phyloP scores from a whole-genome alignment of 352 stramenopile species.

The Pythium myriotylum region DNA sequence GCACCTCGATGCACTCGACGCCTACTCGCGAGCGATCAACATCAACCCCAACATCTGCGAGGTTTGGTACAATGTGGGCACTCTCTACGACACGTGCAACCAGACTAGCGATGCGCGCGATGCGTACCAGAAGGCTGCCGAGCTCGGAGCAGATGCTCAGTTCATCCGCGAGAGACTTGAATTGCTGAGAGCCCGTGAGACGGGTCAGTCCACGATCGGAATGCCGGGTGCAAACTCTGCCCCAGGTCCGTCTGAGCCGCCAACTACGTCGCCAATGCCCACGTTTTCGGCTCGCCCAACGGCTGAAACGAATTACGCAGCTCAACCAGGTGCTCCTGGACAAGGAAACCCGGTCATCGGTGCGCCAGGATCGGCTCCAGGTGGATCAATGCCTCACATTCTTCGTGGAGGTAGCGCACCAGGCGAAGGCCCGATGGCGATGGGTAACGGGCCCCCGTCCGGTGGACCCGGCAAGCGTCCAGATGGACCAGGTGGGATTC shows the following conservation, averaged over 20 bases:
- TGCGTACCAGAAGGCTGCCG: conserved; percentile 88
- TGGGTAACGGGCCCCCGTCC: conserved; percentile 33
- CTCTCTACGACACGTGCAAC: conserved; percentile 91
- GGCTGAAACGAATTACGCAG: conserved; percentile 54
- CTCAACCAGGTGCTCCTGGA: conserved; percentile 28
- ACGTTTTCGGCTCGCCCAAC: conserved; percentile 76
- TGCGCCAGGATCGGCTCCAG: conserved; percentile 12
- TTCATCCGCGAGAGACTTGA: conserved; percentile 86
- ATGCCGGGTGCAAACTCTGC: conserved; percentile 84
- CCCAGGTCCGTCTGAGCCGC: conserved; percentile 75
- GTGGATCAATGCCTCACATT: conserved; percentile 57
- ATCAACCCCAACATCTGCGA: conserved; percentile 92
- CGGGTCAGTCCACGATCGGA: conserved; percentile 77
- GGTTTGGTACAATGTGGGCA: conserved; percentile 92
- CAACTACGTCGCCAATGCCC: conserved; percentile 86
- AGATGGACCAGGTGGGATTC: conserved; percentile 22
- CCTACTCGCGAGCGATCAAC: conserved; percentile 89
- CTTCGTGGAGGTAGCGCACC: conserved; percentile 34
- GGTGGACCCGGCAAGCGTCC: conserved; percentile 21
- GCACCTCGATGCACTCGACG: conserved; percentile 86
- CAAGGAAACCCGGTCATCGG: conserved; percentile 16
- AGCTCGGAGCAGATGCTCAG: conserved; percentile 80
- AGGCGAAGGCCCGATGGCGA: conserved; percentile 54
- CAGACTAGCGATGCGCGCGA: conserved; percentile 88
- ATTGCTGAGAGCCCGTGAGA: conserved; percentile 75